Conservation (phyloP, 1,284 basidiomycete genomes). For the Neonothopanus nambi region DNA sequence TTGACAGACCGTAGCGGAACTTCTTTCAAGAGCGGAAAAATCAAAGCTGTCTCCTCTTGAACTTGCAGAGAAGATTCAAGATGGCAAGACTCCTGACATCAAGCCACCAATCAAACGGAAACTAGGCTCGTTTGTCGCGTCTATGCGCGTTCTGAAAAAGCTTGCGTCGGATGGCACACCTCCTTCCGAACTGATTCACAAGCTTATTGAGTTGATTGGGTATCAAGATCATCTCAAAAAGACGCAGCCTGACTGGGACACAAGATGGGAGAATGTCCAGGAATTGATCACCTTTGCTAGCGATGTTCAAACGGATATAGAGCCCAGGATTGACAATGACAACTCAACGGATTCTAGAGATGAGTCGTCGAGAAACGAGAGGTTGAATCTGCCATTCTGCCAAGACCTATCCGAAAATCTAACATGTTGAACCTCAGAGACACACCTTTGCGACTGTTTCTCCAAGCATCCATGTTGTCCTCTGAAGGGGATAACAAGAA, state of each 20-base stretch:
- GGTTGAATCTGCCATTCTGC: neutral
- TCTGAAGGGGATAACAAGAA: slow-evolving; percentile 74
- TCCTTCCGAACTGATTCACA: slow-evolving; percentile 68
- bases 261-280: slow-evolving; percentile 84
- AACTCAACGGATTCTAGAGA: neutral
- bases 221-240: slow-evolving; percentile 75
- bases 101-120: slow-evolving; percentile 69
- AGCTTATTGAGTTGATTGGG: slow-evolving; percentile 57
- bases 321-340: slow-evolving; percentile 5
- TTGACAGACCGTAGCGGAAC: slow-evolving; percentile 58
- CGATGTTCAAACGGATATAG: slow-evolving; percentile 41
- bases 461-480: slow-evolving; percentile 84
- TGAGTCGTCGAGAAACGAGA: neutral
- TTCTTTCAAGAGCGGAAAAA: slow-evolving; percentile 54
- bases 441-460: slow-evolving; percentile 76
- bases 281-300: slow-evolving; percentile 78
- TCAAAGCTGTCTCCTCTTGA: slow-evolving; percentile 59
- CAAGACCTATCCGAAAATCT: neutral
- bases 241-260: slow-evolving; percentile 73
- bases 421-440: slow-evolving; percentile 34
- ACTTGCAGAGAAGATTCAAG: slow-evolving; percentile 62
- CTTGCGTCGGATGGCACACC: slow-evolving; percentile 59
- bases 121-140: slow-evolving; percentile 58
- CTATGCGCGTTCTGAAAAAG: slow-evolving; percentile 55
- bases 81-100: slow-evolving; percentile 60